A percentile compares a stretch with the other conserved stretches of the same genome.
Evolutionary conservation across 805 yeast species (phyloP).

Genomic region (Jamesozyma spencerorum): DNA sequence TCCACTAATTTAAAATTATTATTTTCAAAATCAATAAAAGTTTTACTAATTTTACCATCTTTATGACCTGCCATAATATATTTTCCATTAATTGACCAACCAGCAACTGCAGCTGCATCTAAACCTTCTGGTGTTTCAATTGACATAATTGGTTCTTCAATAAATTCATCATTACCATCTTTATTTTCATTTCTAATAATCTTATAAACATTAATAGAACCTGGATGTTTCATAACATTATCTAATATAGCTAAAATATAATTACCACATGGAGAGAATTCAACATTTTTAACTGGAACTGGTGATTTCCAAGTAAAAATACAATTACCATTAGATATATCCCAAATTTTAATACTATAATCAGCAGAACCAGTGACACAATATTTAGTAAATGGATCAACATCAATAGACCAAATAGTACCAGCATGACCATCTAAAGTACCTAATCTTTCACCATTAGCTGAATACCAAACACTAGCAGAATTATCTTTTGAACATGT

Average conservation of each 20-base stretch:
- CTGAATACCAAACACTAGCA: conserved; percentile 88
- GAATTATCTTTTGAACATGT: conserved; percentile 86
- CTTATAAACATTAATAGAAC: conserved; percentile 62
- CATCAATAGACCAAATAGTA: conserved; percentile 91
- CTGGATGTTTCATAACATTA: conserved; percentile 83
- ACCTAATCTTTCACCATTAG: conserved; percentile 94
- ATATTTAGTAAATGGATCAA: conserved; percentile 56
- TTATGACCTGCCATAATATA: conserved; percentile 79
- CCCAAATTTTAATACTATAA: conserved; percentile 77
- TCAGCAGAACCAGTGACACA: conserved; percentile 91
- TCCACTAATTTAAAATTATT: conserved; percentile 43
- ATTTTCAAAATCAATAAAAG: conserved; percentile 38
- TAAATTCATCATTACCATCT: conserved; percentile 29
- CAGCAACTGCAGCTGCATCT: conserved; percentile 68
- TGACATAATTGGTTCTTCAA: conserved; percentile 45
- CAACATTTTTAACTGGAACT: conserved; percentile 87
- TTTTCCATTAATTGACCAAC: conserved; percentile 71
- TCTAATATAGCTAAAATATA: conserved; percentile 72
- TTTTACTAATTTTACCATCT: conserved; percentile 77
- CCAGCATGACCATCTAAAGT: conserved; percentile 85
- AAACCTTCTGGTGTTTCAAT: conserved; percentile 54
- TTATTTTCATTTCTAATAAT: conserved; percentile 38
- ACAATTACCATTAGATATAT: conserved; percentile 65
- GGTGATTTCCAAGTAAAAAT: conserved; percentile 62
- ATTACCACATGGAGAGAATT: conserved; percentile 65